Evolutionary conservation across 2,329 filamentous ascomycete species (phyloP).

Genomic region (Neospermospora avenae): DNA sequence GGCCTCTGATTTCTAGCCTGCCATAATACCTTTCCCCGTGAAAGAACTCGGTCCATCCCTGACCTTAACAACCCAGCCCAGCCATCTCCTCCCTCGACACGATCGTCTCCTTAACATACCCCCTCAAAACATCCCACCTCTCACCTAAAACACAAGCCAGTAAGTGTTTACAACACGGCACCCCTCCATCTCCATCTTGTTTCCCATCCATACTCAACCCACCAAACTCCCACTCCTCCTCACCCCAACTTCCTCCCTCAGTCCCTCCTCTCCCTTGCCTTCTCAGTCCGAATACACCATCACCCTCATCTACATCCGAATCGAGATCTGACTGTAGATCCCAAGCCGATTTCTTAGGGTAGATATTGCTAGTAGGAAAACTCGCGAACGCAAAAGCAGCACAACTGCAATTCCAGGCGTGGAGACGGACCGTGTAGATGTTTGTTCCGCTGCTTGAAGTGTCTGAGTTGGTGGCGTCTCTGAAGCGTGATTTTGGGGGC

Average conservation of each 20-base stretch:
- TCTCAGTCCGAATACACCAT: background rate
- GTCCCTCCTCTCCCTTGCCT: background rate
- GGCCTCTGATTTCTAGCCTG: no score
- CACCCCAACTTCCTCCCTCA: background rate
- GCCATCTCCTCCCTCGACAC: constrained; percentile 66
- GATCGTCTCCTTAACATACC: constrained; percentile 51
- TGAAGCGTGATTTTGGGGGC: constrained; percentile 36
- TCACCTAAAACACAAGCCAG: constrained; percentile 77
- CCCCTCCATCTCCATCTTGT: constrained; percentile 28
- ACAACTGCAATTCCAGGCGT: constrained; percentile 86
- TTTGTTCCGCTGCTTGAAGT: background rate
- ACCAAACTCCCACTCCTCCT: constrained; percentile 41
- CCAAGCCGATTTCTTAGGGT: background rate
- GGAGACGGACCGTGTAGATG: constrained; percentile 68
- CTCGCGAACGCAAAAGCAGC: constrained; percentile 75
- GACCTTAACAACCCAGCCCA: constrained; percentile 50
- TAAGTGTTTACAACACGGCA: constrained; percentile 80
- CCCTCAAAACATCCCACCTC: constrained; percentile 58
- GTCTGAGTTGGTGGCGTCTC: constrained; percentile 28
- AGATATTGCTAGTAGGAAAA: constrained; percentile 45
- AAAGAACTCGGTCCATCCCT: background rate
- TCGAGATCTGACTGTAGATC: constrained; percentile 18
- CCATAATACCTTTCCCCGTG: no score
- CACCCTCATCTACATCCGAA: background rate
- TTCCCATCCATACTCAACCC: constrained; percentile 41